phyloP scores from a whole-genome alignment of 1,139 yeast genomes.

The Pichia sp. region DNA sequence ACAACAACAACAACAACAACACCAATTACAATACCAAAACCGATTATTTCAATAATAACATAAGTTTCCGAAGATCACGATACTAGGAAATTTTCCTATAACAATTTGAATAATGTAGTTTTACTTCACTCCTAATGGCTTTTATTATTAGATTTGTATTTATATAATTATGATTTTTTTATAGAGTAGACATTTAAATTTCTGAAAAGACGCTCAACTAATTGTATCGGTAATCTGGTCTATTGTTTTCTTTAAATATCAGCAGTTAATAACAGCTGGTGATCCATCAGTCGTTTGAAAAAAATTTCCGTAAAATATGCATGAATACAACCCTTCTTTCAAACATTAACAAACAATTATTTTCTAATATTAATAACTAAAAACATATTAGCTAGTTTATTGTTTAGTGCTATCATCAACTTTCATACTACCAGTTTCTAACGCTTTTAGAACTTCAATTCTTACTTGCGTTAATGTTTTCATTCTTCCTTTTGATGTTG shows the following conservation, averaged over 20 bases:
- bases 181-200: background rate
- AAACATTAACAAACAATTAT: too few relatives aligned
- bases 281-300: too few relatives aligned
- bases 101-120: background rate
- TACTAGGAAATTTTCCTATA: background rate
- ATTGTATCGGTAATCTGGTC: too few relatives aligned
- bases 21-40: conserved; percentile 3
- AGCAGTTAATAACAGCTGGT: too few relatives aligned
- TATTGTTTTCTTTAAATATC: too few relatives aligned
- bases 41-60: conserved; percentile 8
- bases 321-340: too few relatives aligned
- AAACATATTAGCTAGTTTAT: too few relatives aligned
- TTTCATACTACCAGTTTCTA: background rate
- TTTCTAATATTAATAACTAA: too few relatives aligned
- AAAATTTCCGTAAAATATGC: too few relatives aligned
- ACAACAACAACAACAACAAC: background rate
- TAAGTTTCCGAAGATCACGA: conserved; percentile 5
- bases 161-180: background rate
- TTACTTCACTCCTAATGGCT: background rate
- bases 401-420: background rate
- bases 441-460: background rate
- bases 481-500: conserved; percentile 5
- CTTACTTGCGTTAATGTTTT: conserved; percentile 7
- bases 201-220: background rate
- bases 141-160: background rate